phyloP scores from a whole-genome alignment of 2,329 filamentous ascomycete genomes.

The Hymenoscyphus repandus region DNA sequence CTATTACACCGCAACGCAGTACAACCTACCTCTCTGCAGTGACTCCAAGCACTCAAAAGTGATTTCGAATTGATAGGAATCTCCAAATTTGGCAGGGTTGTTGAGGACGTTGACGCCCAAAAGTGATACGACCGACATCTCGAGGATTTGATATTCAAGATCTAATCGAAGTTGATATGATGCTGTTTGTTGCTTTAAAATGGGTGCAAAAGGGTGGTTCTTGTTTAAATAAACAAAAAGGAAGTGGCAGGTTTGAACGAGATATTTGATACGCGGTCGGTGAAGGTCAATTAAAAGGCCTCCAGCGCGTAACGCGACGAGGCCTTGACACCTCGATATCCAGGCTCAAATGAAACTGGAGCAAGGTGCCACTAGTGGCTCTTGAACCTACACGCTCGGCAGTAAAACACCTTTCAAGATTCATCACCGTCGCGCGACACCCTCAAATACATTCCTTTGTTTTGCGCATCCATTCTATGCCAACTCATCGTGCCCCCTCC shows the following conservation, averaged over 20 bases:
- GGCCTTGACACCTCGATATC: neutral
- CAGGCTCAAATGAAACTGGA: neutral
- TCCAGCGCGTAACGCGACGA: neutral
- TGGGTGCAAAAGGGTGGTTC: too few species aligned
- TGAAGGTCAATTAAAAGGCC: neutral
- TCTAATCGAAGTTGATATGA: neutral
- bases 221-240: neutral
- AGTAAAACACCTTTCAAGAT: neutral
- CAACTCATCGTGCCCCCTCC: too few species aligned
- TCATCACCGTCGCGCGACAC: neutral
- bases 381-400: neutral
- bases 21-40: constrained; percentile 73
- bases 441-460: neutral
- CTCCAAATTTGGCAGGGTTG: constrained; percentile 91
- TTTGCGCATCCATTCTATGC: too few species aligned
- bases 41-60: constrained; percentile 97
- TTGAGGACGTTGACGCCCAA: constrained; percentile 94
- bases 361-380: neutral
- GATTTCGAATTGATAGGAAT: constrained; percentile 95
- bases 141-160: constrained; percentile 27
- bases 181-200: neutral
- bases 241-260: neutral
- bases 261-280: neutral
- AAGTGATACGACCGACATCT: constrained; percentile 93
- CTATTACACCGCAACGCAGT: neutral